Conservation (phyloP, 768 basidiomycete species). For the Termitomyces eurrhizus region DNA sequence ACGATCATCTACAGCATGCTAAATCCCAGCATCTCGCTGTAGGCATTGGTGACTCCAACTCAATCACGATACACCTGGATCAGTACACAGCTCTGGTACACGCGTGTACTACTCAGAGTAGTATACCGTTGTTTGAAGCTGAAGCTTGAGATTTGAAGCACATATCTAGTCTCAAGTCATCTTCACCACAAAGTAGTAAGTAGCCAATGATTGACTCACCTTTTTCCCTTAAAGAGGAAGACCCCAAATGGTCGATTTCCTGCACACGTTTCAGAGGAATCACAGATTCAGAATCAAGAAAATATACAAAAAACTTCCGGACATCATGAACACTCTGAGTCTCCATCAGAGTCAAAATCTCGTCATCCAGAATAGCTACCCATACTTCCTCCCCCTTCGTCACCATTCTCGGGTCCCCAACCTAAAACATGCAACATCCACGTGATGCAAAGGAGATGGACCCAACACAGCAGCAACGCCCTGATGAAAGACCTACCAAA, state of each 20-base stretch:
- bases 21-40: neutral
- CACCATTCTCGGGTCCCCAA: neutral
- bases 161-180: neutral
- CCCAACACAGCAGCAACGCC: neutral
- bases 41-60: neutral
- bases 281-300: constrained; percentile 8
- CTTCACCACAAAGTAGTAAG: constrained; percentile 6
- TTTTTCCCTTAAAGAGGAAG: constrained; percentile 11
- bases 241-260: constrained; percentile 11
- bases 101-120: neutral
- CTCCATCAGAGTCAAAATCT: neutral
- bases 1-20: neutral
- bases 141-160: neutral
- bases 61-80: neutral
- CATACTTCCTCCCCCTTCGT: neutral
- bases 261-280: constrained; percentile 16
- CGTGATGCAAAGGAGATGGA: neutral
- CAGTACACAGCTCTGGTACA: neutral
- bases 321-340: neutral
- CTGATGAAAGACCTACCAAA: constrained; percentile 5
- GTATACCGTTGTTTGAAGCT: neutral
- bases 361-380: neutral
- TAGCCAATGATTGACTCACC: constrained; percentile 12
- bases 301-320: constrained; percentile 19
- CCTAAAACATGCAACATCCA: neutral